phyloP scores from a whole-genome alignment of 2,329 filamentous ascomycete species.

The Aspergillus brunneoviolaceus region DNA sequence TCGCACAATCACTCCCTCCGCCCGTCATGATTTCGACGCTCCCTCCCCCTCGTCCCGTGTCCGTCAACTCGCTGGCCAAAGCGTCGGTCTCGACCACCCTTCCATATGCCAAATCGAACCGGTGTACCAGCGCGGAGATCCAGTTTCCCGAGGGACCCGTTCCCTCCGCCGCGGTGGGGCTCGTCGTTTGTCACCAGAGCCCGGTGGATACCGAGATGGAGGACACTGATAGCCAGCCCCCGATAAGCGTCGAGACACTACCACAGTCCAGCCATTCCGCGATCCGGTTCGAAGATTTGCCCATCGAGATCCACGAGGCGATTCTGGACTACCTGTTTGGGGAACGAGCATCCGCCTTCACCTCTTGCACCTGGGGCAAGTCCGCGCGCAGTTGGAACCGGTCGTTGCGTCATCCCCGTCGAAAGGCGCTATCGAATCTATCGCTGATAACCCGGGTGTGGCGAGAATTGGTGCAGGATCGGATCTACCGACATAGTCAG shows the following conservation, averaged over 20 bases:
- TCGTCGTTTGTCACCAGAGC: conserved; percentile 22
- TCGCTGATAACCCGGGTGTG: conserved; percentile 61
- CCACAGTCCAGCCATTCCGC: conserved; percentile 16
- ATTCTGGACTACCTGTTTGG: conserved; percentile 72
- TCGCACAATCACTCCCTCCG: conserved; percentile 15
- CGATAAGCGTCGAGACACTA: conserved; percentile 14
- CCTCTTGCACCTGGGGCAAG: conserved; percentile 56
- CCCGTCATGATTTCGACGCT: conserved; percentile 31
- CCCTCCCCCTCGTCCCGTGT: conserved; percentile 33
- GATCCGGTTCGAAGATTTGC: conserved; percentile 48
- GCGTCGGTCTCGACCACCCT: conserved; percentile 21
- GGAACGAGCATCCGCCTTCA: conserved; percentile 62
- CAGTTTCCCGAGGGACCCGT: conserved; percentile 24
- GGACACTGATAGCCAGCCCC: conserved; percentile 17
- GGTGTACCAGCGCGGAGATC: conserved; percentile 30
- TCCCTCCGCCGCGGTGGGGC: conserved; percentile 20
- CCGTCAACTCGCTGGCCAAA: conserved; percentile 33
- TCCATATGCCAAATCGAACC: conserved; percentile 25
- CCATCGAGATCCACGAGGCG: conserved; percentile 69
- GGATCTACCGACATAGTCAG: conserved; percentile 67
- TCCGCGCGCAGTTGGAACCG: conserved; percentile 62
- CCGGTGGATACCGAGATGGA: conserved; percentile 27
- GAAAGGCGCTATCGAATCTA: conserved; percentile 66
- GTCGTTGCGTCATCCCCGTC: conserved; percentile 64
- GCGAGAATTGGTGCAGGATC: conserved; percentile 67